phyloP scores from a whole-genome alignment of 805 yeast genomes.

The Danielia reshetovae region DNA sequence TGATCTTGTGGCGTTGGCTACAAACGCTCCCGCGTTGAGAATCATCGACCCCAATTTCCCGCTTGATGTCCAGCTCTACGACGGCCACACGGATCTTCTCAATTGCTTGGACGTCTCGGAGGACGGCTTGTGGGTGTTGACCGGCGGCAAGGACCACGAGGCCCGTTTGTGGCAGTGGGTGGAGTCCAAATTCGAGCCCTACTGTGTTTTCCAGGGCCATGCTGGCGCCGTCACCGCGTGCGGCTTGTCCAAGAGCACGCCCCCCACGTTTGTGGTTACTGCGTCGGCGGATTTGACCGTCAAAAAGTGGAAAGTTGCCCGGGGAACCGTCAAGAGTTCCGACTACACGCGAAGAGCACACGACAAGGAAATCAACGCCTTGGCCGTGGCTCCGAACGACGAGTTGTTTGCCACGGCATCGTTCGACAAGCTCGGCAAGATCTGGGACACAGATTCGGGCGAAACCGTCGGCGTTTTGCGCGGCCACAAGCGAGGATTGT shows the following conservation, averaged over 20 bases:
- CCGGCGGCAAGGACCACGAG: slow-evolving; percentile 85
- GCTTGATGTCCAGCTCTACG: slow-evolving; percentile 58
- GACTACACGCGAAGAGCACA: slow-evolving; percentile 94
- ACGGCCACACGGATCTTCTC: slow-evolving; percentile 83
- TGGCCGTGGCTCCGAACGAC: slow-evolving; percentile 90
- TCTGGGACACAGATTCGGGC: slow-evolving; percentile 86
- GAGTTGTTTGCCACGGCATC: slow-evolving; percentile 88
- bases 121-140: slow-evolving; percentile 87
- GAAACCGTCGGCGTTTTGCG: slow-evolving; percentile 79
- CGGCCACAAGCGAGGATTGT: slow-evolving; percentile 92
- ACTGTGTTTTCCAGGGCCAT: slow-evolving; percentile 78
- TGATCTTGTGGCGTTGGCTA: slow-evolving; percentile 72
- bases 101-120: slow-evolving; percentile 72
- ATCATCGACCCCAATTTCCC: slow-evolving; percentile 61
- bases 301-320: slow-evolving; percentile 67
- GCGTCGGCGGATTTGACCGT: slow-evolving; percentile 83
- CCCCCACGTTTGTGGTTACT: slow-evolving; percentile 71
- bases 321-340: slow-evolving; percentile 49
- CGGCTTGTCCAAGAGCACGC: slow-evolving; percentile 57
- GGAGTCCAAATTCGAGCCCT: slow-evolving; percentile 40
- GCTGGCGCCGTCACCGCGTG: slow-evolving; percentile 83
- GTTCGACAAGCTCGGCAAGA: slow-evolving; percentile 85
- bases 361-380: slow-evolving; percentile 89
- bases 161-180: slow-evolving; percentile 79
- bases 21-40: slow-evolving; percentile 87